A percentile compares a stretch with the other conserved stretches of the same genome.
These are phyloP conservation scores for Leavenworthia alabamica DNA, from an alignment of 345 rosid species.

Conservation along the genomic window DNA sequence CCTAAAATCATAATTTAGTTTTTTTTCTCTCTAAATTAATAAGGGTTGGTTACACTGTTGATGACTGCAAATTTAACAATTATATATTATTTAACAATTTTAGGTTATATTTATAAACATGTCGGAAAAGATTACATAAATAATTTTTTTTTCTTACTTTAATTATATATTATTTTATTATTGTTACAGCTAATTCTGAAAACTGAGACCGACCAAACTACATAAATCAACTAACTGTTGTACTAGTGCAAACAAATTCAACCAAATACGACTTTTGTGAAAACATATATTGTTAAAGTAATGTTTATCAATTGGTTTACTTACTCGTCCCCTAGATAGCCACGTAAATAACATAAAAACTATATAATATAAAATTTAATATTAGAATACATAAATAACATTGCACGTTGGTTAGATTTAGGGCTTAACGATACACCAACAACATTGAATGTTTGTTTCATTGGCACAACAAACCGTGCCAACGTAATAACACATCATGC, in stretches of 20 bases:
- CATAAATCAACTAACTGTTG: slow-evolving; percentile 13
- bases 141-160: not conserved
- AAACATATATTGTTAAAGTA: not conserved
- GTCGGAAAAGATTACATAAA: not conserved
- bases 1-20: not conserved
- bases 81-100: no score
- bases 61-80: no score
- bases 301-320: not conserved
- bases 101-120: not conserved
- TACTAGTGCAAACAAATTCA: slow-evolving; percentile 14
- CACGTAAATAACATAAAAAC: not conserved
- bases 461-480: not conserved
- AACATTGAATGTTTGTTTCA: not conserved
- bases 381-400: not conserved
- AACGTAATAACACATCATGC: not conserved
- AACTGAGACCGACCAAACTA: slow-evolving; percentile 25
- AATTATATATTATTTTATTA: not conserved
- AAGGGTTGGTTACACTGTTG: not conserved
- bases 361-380: not conserved
- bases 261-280: slow-evolving; percentile 11
- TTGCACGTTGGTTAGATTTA: slow-evolving; percentile 20
- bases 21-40: not conserved
- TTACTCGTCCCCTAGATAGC: not conserved
- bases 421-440: slow-evolving; percentile 14
- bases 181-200: slow-evolving; percentile 26